Conservation (phyloP, 2,329 filamentous ascomycete genomes). For the Beauveria sp. region DNA sequence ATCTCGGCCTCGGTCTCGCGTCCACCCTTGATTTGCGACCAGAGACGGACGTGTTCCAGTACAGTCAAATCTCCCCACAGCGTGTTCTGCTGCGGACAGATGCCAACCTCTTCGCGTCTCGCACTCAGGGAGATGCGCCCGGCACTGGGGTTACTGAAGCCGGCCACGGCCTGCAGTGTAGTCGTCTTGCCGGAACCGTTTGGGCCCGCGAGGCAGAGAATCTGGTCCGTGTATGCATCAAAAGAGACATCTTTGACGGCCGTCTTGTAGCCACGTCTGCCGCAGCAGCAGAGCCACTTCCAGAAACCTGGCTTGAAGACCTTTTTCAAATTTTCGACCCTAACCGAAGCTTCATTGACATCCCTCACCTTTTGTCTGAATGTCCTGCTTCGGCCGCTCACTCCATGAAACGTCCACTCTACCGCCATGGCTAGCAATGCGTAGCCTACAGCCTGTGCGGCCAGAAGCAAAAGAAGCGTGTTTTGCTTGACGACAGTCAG, state of each 20-base stretch:
- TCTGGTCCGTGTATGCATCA: conserved; percentile 49
- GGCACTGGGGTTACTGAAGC: conserved; percentile 51
- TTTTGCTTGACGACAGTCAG: conserved; percentile 19
- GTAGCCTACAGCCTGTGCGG: conserved; percentile 26
- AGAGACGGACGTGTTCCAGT: conserved; percentile 55
- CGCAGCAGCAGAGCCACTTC: conserved; percentile 23
- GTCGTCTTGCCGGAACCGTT: conserved; percentile 68
- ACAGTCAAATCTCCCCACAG: conserved; percentile 61
- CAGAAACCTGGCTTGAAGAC: conserved; percentile 23
- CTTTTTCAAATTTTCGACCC: conserved; percentile 20
- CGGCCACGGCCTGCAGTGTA: conserved; percentile 59
- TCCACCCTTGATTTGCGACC: conserved; percentile 50
- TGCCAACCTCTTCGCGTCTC: conserved; percentile 37
- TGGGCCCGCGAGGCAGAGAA: conserved; percentile 60
- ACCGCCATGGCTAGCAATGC: conserved; percentile 24
- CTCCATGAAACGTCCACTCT: conserved; percentile 26
- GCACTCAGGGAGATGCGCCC: conserved; percentile 53
- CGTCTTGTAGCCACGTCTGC: conserved; percentile 25
- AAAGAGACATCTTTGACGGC: conserved; percentile 57
- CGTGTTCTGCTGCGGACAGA: conserved; percentile 60
- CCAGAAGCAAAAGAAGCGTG: conserved; percentile 24
- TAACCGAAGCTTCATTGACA: background rate
- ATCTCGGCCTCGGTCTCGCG: conserved; percentile 37
- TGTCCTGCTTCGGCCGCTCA: conserved; percentile 19
- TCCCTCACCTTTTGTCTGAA: background rate